Evolutionary conservation across 2,329 filamentous ascomycete species (phyloP).

Genomic region (Zarea fungicola): DNA sequence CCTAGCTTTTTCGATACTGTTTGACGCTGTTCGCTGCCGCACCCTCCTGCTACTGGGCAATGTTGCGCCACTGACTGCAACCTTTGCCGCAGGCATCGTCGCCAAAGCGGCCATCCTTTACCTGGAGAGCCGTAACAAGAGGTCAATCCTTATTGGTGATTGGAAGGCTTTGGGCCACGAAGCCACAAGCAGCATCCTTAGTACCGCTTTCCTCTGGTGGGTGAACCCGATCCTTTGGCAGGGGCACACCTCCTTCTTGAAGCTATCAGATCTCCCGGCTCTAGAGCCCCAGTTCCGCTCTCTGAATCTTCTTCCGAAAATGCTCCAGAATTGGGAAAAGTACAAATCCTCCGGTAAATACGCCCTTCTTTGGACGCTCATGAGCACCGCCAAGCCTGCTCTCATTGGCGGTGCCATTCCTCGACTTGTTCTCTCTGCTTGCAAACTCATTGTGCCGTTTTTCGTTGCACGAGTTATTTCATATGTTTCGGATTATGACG

Average conservation of each 20-base stretch:
- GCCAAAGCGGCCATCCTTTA: conserved; percentile 21
- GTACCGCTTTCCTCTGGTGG: conserved; percentile 19
- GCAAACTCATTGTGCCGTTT: neutral
- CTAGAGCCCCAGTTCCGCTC: conserved; percentile 4
- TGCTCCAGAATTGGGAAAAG: neutral
- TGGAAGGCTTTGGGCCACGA: conserved; percentile 22
- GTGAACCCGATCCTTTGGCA: conserved; percentile 15
- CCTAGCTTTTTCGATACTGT: conserved; percentile 31
- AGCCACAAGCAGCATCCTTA: conserved; percentile 20
- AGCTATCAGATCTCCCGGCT: neutral
- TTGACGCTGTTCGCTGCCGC: conserved; percentile 32
- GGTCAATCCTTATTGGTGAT: conserved; percentile 20
- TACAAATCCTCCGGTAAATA: neutral
- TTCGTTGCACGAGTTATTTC: neutral
- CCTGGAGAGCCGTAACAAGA: conserved; percentile 16
- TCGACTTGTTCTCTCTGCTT: neutral
- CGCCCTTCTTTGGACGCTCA: neutral
- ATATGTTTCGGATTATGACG: neutral
- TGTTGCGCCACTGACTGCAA: neutral
- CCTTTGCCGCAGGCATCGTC: conserved; percentile 26
- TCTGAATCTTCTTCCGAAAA: neutral
- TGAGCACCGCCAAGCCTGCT: neutral
- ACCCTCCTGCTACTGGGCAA: conserved; percentile 32
- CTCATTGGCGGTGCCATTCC: neutral
- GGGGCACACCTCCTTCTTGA: conserved; percentile 8